Conservation (phyloP, 2,329 filamentous ascomycete genomes). For the Aspergillus latus region DNA sequence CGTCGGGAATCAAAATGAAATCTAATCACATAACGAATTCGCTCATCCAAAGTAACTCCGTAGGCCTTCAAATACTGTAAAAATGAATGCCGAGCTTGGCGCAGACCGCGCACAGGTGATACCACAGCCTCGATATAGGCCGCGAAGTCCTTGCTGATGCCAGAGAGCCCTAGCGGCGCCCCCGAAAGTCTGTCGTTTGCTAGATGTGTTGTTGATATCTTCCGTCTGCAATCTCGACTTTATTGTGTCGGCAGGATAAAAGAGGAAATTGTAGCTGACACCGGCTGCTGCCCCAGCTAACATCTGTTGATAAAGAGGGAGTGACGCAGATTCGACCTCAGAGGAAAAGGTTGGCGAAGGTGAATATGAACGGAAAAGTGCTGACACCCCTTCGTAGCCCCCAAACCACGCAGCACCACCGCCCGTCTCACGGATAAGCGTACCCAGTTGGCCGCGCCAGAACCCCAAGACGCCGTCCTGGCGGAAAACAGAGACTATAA, state of each 20-base stretch:
- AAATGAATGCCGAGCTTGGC: slow-evolving; percentile 97
- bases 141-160: slow-evolving; percentile 75
- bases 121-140: slow-evolving; percentile 90
- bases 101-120: slow-evolving; percentile 86
- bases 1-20: neutral
- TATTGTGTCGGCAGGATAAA: slow-evolving; percentile 96
- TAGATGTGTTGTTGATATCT: slow-evolving; percentile 52
- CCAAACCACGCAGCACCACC: slow-evolving; percentile 96
- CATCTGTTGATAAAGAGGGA: slow-evolving; percentile 85
- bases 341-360: slow-evolving; percentile 6
- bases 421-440: slow-evolving; percentile 88
- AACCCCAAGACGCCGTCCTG: slow-evolving; percentile 82
- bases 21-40: slow-evolving; percentile 7
- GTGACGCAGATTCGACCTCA: slow-evolving; percentile 45
- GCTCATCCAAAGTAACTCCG: slow-evolving; percentile 61
- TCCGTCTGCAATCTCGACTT: slow-evolving; percentile 96
- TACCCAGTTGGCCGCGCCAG: slow-evolving; percentile 93
- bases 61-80: slow-evolving; percentile 88
- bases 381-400: slow-evolving; percentile 76
- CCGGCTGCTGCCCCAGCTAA: slow-evolving; percentile 83
- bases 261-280: slow-evolving; percentile 93
- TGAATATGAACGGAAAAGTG: slow-evolving; percentile 61
- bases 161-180: slow-evolving; percentile 73
- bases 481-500: slow-evolving; percentile 77
- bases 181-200: slow-evolving; percentile 66